A percentile compares a stretch with the other conserved stretches of the same genome.
Evolutionary conservation across 176 grass and related monocot species (phyloP).

Genomic region (Zoysia pacifica): DNA sequence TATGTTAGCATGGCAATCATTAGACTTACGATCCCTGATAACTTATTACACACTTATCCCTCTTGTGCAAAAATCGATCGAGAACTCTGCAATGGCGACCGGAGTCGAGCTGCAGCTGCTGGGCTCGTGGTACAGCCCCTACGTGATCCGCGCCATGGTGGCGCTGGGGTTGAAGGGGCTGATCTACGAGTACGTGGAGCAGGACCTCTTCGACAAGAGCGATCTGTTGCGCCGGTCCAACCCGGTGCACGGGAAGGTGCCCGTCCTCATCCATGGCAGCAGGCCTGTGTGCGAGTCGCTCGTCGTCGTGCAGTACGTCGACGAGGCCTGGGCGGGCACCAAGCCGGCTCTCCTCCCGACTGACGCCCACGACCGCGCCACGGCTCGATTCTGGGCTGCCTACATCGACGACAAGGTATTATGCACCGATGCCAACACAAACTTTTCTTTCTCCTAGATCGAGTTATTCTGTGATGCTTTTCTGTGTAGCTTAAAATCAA

Average conservation of each 20-base stretch:
- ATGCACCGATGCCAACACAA: background rate
- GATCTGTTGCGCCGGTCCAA: conserved; percentile 40
- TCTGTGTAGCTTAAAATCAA: no score
- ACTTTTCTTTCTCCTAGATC: no score
- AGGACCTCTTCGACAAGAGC: conserved; percentile 44
- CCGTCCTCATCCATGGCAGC: conserved; percentile 49
- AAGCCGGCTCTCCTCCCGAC: conserved; percentile 12
- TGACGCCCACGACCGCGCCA: conserved; percentile 34
- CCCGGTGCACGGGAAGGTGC: conserved; percentile 51
- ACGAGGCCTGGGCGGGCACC: conserved; percentile 5
- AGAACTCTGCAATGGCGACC: background rate
- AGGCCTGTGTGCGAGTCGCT: conserved; percentile 48
- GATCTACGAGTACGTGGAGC: conserved; percentile 43
- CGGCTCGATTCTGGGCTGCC: conserved; percentile 42
- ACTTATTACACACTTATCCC: background rate
- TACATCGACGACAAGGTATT: conserved; percentile 36
- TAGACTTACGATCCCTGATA: background rate
- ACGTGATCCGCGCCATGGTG: conserved; percentile 28
- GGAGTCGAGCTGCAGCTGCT: conserved; percentile 39
- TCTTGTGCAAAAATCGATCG: background rate
- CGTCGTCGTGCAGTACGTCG: conserved; percentile 47
- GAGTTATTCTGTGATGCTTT: no score
- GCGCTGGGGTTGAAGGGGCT: conserved; percentile 39
- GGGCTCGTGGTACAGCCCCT: conserved; percentile 46
- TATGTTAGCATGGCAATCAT: background rate